Conservation (phyloP, 192 early-diverging fungal species). For the Mortierella hygrophila region DNA sequence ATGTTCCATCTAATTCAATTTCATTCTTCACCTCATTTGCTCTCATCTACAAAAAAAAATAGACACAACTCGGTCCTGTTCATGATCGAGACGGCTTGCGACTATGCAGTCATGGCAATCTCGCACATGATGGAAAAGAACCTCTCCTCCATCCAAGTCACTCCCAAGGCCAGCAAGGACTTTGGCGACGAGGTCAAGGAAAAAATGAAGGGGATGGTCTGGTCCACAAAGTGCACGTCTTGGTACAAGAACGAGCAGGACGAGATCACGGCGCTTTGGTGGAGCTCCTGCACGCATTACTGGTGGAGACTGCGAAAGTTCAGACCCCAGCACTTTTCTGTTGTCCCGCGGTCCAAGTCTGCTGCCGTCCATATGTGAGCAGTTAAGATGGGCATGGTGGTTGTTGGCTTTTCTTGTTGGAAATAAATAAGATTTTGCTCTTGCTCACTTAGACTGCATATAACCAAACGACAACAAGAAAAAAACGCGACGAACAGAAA, state of each 20-base stretch:
- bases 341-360: neutral
- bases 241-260: conserved; percentile 59
- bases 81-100: conserved; percentile 60
- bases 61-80: conserved; percentile 57
- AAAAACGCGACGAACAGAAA: no score
- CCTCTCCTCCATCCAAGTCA: conserved; percentile 40
- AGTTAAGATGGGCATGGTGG: no score
- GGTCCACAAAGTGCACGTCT: conserved; percentile 56
- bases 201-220: conserved; percentile 51
- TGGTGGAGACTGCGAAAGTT: conserved; percentile 20
- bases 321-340: neutral
- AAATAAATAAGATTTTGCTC: no score
- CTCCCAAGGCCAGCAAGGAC: conserved; percentile 14
- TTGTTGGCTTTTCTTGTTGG: no score
- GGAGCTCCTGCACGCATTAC: conserved; percentile 10
- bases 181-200: conserved; percentile 39
- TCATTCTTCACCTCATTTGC: no score
- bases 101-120: conserved; percentile 48
- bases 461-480: no score
- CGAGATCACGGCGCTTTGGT: conserved; percentile 15
- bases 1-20: neutral
- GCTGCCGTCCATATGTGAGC: no score
- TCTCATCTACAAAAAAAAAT: neutral
- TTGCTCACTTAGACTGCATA: no score
- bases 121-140: conserved; percentile 32